phyloP scores from a whole-genome alignment of 495 filamentous ascomycete genomes.

The Trichocladium uniseriatum region DNA sequence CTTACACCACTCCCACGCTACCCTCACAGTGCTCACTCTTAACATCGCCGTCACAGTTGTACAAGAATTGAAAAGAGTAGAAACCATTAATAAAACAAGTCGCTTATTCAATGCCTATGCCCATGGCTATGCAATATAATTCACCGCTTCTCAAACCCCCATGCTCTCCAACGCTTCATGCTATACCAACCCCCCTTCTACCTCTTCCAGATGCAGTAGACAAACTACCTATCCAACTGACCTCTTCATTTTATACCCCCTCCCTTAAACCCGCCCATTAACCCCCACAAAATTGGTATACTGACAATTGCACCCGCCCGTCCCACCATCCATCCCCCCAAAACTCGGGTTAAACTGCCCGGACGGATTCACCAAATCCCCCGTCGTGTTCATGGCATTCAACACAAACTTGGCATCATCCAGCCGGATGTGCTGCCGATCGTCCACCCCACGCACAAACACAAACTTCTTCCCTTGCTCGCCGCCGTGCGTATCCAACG shows the following conservation, averaged over 20 bases:
- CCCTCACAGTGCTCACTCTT: too few species aligned
- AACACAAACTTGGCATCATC: constrained; percentile 45
- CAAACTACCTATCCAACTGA: background rate
- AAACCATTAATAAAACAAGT: too few species aligned
- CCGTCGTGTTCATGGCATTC: constrained; percentile 49
- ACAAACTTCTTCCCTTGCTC: constrained; percentile 51
- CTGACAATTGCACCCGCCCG: constrained; percentile 62
- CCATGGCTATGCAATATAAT: too few species aligned
- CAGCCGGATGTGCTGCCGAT: constrained; percentile 41
- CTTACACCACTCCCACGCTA: too few species aligned
- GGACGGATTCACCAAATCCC: constrained; percentile 52
- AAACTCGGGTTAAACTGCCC: constrained; percentile 31
- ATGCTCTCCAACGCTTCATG: too few species aligned
- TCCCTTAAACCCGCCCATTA: constrained; percentile 3
- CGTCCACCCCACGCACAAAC: constrained; percentile 60
- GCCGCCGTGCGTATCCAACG: constrained; percentile 73
- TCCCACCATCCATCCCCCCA: constrained; percentile 60
- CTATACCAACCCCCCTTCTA: constrained; percentile 8
- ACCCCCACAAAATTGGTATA: constrained; percentile 57
- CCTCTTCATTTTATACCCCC: background rate
- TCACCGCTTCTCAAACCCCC: too few species aligned
- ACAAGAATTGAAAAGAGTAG: too few species aligned
- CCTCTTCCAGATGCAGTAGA: too few species aligned
- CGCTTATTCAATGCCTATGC: too few species aligned
- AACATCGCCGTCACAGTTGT: too few species aligned